Evolutionary conservation across 495 filamentous ascomycete genomes (phyloP).

Genomic region (Trichoderma orchidacearum): DNA sequence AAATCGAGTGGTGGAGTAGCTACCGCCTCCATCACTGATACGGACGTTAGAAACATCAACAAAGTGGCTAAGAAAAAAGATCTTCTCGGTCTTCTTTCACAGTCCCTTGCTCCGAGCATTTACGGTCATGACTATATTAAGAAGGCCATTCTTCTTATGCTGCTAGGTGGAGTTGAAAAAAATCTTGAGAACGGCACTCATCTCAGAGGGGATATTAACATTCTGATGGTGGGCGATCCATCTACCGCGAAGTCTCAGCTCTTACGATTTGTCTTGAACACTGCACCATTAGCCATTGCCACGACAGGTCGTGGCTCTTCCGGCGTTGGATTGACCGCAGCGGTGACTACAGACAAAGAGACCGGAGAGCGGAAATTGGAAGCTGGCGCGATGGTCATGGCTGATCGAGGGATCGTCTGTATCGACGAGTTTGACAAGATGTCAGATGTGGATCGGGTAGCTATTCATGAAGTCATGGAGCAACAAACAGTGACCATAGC

Average conservation of each 20-base stretch:
- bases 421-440: slow-evolving; percentile 99
- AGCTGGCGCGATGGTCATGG: slow-evolving; percentile 97
- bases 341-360: slow-evolving; percentile 93
- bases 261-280: slow-evolving; percentile 94
- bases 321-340: slow-evolving; percentile 94
- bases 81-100: slow-evolving; percentile 85
- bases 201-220: slow-evolving; percentile 96
- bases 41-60: slow-evolving; percentile 97
- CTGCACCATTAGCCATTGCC: slow-evolving; percentile 89
- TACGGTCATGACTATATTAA: slow-evolving; percentile 98
- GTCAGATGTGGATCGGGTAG: slow-evolving; percentile 94
- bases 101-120: slow-evolving; percentile 94
- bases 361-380: slow-evolving; percentile 91
- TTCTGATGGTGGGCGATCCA: slow-evolving; percentile 97
- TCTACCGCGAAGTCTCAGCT: slow-evolving; percentile 98
- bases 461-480: slow-evolving; percentile 99
- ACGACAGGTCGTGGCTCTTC: slow-evolving; percentile 96
- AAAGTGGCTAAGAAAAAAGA: slow-evolving; percentile 92
- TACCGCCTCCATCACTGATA: slow-evolving; percentile 87
- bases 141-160: slow-evolving; percentile 92
- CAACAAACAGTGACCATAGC: slow-evolving; percentile 99
- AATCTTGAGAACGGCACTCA: slow-evolving; percentile 97
- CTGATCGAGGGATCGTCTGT: slow-evolving; percentile 92
- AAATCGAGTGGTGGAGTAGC: slow-evolving; percentile 94
- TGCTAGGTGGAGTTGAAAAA: slow-evolving; percentile 97